These are phyloP conservation scores for Patellifolia procumbens DNA, from an alignment of 179 eudicot genomes.

Conservation along the genomic window DNA sequence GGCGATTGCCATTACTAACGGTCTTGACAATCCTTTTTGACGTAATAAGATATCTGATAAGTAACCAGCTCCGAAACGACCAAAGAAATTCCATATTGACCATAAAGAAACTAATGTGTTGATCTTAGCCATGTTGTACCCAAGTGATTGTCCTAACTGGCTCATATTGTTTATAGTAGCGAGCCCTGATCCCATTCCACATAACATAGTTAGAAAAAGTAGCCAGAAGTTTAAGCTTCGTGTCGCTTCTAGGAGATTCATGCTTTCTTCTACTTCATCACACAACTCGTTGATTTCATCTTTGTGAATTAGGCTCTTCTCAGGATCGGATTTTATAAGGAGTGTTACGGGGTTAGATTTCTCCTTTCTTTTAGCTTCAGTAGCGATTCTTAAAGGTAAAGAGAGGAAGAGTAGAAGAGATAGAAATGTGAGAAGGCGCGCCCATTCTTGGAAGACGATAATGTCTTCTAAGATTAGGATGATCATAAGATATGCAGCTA, in stretches of 20 bases:
- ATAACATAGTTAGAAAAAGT: constrained; percentile 57
- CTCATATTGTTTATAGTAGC: constrained; percentile 83
- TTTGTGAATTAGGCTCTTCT: constrained; percentile 18
- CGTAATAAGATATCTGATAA: constrained; percentile 64
- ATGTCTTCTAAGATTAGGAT: constrained; percentile 54
- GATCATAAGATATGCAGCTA: constrained; percentile 60
- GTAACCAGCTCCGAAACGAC: constrained; percentile 82
- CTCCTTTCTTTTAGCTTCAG: constrained; percentile 27
- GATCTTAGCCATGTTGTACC: constrained; percentile 42
- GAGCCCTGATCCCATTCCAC: constrained; percentile 81
- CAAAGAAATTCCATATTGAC: constrained; percentile 91
- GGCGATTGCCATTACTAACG: constrained; percentile 57
- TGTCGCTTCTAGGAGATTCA: constrained; percentile 59
- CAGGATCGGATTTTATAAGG: too few species aligned
- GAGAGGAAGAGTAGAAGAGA: constrained; percentile 50
- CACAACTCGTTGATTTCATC: neutral
- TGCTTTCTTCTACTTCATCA: constrained; percentile 31
- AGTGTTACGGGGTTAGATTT: too few species aligned
- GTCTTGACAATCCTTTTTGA: constrained; percentile 60
- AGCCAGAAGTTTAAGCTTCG: constrained; percentile 65
- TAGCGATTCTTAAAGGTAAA: constrained; percentile 45
- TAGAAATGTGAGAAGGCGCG: constrained; percentile 31
- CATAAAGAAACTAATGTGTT: constrained; percentile 65
- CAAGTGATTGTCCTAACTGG: constrained; percentile 76
- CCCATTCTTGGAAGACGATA: constrained; percentile 46